Evolutionary conservation across 2,329 filamentous ascomycete species (phyloP).

Genomic region (Verticillium nonalfalfae): DNA sequence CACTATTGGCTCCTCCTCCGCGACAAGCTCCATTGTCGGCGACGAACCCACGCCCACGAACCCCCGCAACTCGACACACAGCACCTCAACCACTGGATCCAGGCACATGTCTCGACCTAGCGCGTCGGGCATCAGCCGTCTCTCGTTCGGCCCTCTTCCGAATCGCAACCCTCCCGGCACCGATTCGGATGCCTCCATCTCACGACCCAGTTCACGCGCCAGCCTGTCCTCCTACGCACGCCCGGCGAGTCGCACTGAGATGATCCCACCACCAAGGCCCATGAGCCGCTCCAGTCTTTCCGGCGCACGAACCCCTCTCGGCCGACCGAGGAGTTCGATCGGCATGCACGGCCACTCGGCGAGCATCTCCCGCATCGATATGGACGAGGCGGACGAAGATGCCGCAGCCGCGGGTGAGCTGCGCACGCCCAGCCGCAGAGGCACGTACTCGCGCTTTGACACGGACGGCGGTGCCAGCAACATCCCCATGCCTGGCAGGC

Average conservation of each 20-base stretch:
- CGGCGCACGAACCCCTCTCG: slow-evolving; percentile 58
- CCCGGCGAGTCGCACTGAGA: slow-evolving; percentile 47
- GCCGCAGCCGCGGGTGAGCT: slow-evolving; percentile 32
- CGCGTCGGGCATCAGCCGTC: slow-evolving; percentile 53
- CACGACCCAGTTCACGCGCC: slow-evolving; percentile 68
- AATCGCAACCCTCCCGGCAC: slow-evolving; percentile 44
- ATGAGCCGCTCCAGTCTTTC: slow-evolving; percentile 58
- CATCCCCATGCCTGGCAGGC: slow-evolving; percentile 37
- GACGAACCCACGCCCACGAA: slow-evolving; percentile 34
- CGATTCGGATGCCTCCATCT: slow-evolving; percentile 34
- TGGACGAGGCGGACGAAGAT: slow-evolving; percentile 36
- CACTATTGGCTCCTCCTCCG: slow-evolving; percentile 49
- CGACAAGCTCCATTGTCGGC: slow-evolving; percentile 39
- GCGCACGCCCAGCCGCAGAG: slow-evolving; percentile 48
- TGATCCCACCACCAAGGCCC: slow-evolving; percentile 50
- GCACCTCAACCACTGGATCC: slow-evolving; percentile 40
- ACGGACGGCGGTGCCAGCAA: slow-evolving; percentile 28
- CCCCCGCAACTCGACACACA: slow-evolving; percentile 32
- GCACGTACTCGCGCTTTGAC: slow-evolving; percentile 45
- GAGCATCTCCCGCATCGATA: slow-evolving; percentile 50
- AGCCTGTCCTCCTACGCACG: slow-evolving; percentile 51
- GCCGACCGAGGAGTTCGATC: slow-evolving; percentile 66
- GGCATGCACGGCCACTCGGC: slow-evolving; percentile 52
- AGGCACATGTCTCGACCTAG: slow-evolving; percentile 54
- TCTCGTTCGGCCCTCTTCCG: slow-evolving; percentile 58